Base-by-base conservation (phyloP, 1,284 basidiomycete genomes). In the Exobasidium rhododendri region DNA sequence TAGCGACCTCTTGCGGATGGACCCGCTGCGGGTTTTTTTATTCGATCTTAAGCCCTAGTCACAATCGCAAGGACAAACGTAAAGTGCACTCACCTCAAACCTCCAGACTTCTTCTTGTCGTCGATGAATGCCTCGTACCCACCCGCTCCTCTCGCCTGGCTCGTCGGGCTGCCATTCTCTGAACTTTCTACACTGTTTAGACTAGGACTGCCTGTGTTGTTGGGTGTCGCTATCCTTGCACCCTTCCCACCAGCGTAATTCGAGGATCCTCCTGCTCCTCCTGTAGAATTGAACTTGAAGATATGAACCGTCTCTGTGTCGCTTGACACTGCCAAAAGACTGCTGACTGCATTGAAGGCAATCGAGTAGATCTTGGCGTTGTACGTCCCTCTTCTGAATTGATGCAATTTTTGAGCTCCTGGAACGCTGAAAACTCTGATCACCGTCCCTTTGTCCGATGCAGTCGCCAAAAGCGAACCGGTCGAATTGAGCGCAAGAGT, bases 291-390 rank as follows among this genome's bases (percentile, higher is more conserved):
- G 3, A 98, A 83, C 79, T 91, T 92, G 83, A 97, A 99, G 56
- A 99, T 89, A 81, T 99, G 96, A 35, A 99, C 93, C 6, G 94
- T 99, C 69, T 93, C 93, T 65, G 93, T 91, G 67, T 93, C 94
- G 6, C 87, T 89, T 73, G 88, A 90, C 5, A 97, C 94, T 2
- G 91, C 92, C 14, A 99, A 82, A 13, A 99, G 80, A 2, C 88
- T 89, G 20, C 86, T 87, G 40, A 91, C 87, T 2, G 87, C 81
- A 76, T 98, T 98, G 81, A 97, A 97, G 71, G 89, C 92, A 81
- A 98, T 90, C 50, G 88, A 90, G 75, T 90, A 91, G 73, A 98
- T 97, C 75, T 85, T 84, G 2, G 92, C 88, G 64, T 90, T 89
- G 51, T 92, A 85, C 40, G 89, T 89, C 1, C 94, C 96, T 58